Evolutionary conservation across 148 eudicot genomes (phyloP), one percentile per base, ranked within the genome.

Genomic region (Chenopodium suecicum): DNA sequence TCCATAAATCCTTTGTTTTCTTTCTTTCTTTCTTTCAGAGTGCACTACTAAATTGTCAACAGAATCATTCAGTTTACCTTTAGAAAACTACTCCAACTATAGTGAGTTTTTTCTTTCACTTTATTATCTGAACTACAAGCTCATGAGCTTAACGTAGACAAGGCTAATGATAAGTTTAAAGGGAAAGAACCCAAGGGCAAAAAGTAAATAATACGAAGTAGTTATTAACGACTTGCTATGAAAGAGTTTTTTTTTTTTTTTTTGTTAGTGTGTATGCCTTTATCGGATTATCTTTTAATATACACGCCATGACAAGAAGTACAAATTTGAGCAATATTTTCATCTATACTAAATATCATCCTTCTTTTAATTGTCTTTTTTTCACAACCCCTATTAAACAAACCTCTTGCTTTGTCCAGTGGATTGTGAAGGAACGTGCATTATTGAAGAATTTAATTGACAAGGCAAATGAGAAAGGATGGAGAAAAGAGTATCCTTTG

Each of bases 401-500:
- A 62, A 71, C 37, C 44, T 19, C 47, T 12, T 60, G 50, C 52
- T 66, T 77, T 23, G 73, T 78, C 41, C 72, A 85, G 87, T 65
- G 84, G 78, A 78, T 85, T 77, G 52, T 65, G 60, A 85, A 85
- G 84, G 87, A 85, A 74, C 34, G 73, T 46, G 79, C 82, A n/a
- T 22, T 63, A 60, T 63, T 85, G 79, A 85, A 85, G 79, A 85
- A 81, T 77, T 74, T 37, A 34, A 85, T 85, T 29, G 87, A 85
- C 79, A 81, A n/a, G 56, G 84, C 87, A 67, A 85, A 81, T 78
- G 87, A 85, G 82, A 85, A 76, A 54, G 87, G 87, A 48, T n/a
- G 74, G 54, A 85, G 82, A 85, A 78, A 82, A 81, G 75, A 85
- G 47, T 85, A 85, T 85, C 87, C 87, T 85, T 81, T 81, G 12